Conservation (phyloP, 129 eudicot species). For the sunflower (Helianthus annuus) region HanXRQr2.0-SUNRISE NC_035445.2:60563909-60564408, state of each 20-base stretch:
- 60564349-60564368: conserved; percentile 71
- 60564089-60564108: conserved; percentile 90
- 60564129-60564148: conserved; percentile 47
- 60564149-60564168: neutral
- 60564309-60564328: conserved; percentile 37
- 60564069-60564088: conserved; percentile 81
- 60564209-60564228: conserved; percentile 80
- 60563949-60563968: conserved; percentile 87
- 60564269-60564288: conserved; percentile 20
- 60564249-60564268: conserved; percentile 89
- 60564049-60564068: conserved; percentile 77
- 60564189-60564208: neutral
- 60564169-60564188: neutral
- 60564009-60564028: neutral
- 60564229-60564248: conserved; percentile 85
- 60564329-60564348: conserved; percentile 79
- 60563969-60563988: conserved; percentile 37
- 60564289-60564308: conserved; percentile 1
- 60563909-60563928: conserved; percentile 69
- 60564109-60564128: conserved; percentile 91
- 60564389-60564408: conserved; percentile 55
- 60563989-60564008: neutral
- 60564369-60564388: conserved; percentile 70
- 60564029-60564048: conserved; percentile 17
- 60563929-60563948: conserved; percentile 82